Conservation (phyloP, 768 basidiomycete species). For the Scleroderma citrinum region DNA sequence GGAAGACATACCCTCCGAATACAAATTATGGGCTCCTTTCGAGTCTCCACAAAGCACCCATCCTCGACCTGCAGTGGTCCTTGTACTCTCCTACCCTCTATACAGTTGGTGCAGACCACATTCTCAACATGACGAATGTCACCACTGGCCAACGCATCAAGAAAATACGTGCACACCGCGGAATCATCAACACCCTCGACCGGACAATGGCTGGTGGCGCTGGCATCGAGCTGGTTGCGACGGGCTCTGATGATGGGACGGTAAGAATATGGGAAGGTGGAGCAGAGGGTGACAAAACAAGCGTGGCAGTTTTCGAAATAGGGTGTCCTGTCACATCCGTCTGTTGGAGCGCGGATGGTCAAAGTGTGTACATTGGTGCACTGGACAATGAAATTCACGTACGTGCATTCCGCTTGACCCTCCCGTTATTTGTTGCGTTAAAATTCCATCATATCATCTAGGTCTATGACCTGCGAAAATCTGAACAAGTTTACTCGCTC, state of each 20-base stretch:
- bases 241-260: slow-evolving; percentile 88
- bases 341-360: slow-evolving; percentile 88
- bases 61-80: slow-evolving; percentile 91
- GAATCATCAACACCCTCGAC: slow-evolving; percentile 87
- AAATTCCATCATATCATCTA: slow-evolving; percentile 23
- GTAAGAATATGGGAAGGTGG: slow-evolving; percentile 91
- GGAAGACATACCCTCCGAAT: slow-evolving; percentile 89
- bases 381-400: slow-evolving; percentile 97
- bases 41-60: slow-evolving; percentile 82
- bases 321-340: slow-evolving; percentile 91
- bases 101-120: slow-evolving; percentile 88
- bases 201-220: slow-evolving; percentile 79
- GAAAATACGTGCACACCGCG: slow-evolving; percentile 83
- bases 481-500: slow-evolving; percentile 73
- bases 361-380: slow-evolving; percentile 84
- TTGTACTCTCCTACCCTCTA: slow-evolving; percentile 67
- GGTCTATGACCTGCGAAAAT: slow-evolving; percentile 89
- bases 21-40: slow-evolving; percentile 87
- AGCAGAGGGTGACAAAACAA: slow-evolving; percentile 63
- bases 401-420: slow-evolving; percentile 24
- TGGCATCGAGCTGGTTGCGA: slow-evolving; percentile 79
- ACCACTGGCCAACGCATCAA: slow-evolving; percentile 77
- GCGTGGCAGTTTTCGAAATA: slow-evolving; percentile 75
- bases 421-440: slow-evolving; percentile 2
- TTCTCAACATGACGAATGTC: slow-evolving; percentile 68